Percentiles rank a stretch among this genome's conserved stretches.
Evolutionary conservation across 2,329 filamentous ascomycete species (phyloP).

Genomic region (Huntiella decipiens): DNA sequence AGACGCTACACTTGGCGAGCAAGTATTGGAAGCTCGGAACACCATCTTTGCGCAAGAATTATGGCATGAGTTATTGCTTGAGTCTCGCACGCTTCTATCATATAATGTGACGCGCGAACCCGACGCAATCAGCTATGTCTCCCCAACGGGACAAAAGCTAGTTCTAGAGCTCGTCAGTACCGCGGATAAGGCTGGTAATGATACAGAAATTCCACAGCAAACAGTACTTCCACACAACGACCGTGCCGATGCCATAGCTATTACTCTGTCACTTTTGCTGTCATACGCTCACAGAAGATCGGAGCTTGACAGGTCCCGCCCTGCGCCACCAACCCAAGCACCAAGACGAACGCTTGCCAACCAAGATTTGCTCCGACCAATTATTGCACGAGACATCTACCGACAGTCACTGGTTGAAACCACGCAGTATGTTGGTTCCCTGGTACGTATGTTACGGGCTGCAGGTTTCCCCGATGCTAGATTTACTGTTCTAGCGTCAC

Average conservation of each 20-base stretch:
- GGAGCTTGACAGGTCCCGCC: slow-evolving; percentile 46
- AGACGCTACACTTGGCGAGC: slow-evolving; percentile 39
- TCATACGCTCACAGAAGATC: slow-evolving; percentile 62
- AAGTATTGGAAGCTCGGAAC: slow-evolving; percentile 57
- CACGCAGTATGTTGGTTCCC: slow-evolving; percentile 23
- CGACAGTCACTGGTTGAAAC: slow-evolving; percentile 22
- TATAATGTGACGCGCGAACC: slow-evolving; percentile 49
- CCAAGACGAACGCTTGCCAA: slow-evolving; percentile 22
- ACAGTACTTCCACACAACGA: slow-evolving; percentile 22
- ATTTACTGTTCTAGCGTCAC: slow-evolving; percentile 24
- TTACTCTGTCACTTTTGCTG: slow-evolving; percentile 57
- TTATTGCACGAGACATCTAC: slow-evolving; percentile 30
- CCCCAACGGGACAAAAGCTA: slow-evolving; percentile 35
- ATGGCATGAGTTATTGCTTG: slow-evolving; percentile 73
- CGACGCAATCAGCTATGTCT: slow-evolving; percentile 34
- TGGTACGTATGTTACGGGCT: slow-evolving; percentile 25
- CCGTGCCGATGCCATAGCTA: slow-evolving; percentile 45
- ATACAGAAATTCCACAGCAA: slow-evolving; percentile 13
- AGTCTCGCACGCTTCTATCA: slow-evolving; percentile 53
- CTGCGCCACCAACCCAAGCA: slow-evolving; percentile 23
- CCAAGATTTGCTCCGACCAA: slow-evolving; percentile 31
- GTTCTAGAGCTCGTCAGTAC: slow-evolving; percentile 44
- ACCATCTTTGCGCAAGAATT: slow-evolving; percentile 71
- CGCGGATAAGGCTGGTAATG: slow-evolving; percentile 27
- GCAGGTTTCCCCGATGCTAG: slow-evolving; percentile 26